A percentile compares a stretch with the other conserved stretches of the same genome.
Evolutionary conservation across 148 eudicot genomes (phyloP).

Genomic region (Diospyros kaki): DNA sequence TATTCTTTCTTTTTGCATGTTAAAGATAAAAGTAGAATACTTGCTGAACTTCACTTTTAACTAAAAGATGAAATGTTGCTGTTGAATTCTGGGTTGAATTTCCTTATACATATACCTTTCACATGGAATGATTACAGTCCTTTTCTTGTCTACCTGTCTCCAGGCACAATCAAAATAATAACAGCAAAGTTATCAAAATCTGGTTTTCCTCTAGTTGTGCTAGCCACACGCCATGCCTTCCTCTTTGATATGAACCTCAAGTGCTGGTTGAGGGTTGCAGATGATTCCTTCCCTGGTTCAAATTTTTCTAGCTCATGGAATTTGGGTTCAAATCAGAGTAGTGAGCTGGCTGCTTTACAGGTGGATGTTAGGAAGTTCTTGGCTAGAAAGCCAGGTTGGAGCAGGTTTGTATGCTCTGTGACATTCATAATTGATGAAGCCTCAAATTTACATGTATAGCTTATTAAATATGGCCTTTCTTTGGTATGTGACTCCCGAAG

Average conservation of each 20-base stretch:
- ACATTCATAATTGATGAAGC: not conserved
- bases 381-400: constrained; percentile 98
- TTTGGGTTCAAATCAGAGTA: constrained; percentile 74
- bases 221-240: constrained; percentile 94
- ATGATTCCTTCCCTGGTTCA: constrained; percentile 90
- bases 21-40: too few species aligned
- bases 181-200: constrained; percentile 74
- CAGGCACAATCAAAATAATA: constrained; percentile 74
- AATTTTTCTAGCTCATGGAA: constrained; percentile 91
- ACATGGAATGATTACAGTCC: constrained; percentile 7
- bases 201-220: constrained; percentile 72
- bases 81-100: not conserved
- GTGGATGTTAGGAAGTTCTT: constrained; percentile 86
- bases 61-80: too few species aligned
- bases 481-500: not conserved
- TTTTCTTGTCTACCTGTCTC: constrained; percentile 9
- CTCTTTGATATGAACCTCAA: constrained; percentile 76
- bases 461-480: not conserved
- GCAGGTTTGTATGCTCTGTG: constrained; percentile 45
- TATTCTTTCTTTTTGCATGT: too few species aligned
- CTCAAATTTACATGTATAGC: not conserved
- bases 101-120: not conserved
- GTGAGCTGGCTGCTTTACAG: constrained; percentile 87
- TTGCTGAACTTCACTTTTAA: too few species aligned
- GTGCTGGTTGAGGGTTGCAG: constrained; percentile 97